A percentile compares a stretch with the other conserved stretches of the same genome.
Evolutionary conservation across 441 rosid genomes (phyloP).

Genomic region (Corymbia citriodora): DNA sequence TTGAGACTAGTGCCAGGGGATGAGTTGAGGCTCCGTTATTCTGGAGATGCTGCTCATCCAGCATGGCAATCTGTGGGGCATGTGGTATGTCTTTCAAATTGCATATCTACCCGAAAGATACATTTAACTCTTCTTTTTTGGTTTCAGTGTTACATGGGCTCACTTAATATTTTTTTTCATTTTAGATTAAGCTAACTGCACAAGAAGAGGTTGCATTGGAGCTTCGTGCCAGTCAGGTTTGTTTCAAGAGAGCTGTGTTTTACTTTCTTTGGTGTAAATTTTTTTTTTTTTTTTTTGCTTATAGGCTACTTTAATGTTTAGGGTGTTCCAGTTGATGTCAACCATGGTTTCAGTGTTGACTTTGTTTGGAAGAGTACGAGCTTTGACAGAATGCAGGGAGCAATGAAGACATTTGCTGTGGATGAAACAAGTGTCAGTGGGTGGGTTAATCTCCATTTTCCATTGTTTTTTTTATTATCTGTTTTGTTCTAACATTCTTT

Average conservation of each 20-base stretch:
- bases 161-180: not conserved
- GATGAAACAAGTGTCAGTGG: constrained; percentile 99
- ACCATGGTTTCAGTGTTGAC: constrained; percentile 96
- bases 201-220: constrained; percentile 99
- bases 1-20: constrained; percentile 96
- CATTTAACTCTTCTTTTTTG: not conserved
- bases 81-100: constrained; percentile 61
- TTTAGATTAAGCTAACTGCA: constrained; percentile 92
- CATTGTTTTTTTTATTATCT: not conserved
- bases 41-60: constrained; percentile 97
- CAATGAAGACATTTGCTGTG: constrained; percentile 98
- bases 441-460: constrained; percentile 41
- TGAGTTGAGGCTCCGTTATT: constrained; percentile 90
- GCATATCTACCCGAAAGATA: not conserved
- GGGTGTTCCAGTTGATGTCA: constrained; percentile 95
- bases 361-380: constrained; percentile 99
- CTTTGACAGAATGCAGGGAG: constrained; percentile 98
- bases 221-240: constrained; percentile 96
- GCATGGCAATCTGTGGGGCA: constrained; percentile 99
- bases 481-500: not conserved
- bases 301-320: constrained; percentile 22
- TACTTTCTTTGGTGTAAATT: not conserved
- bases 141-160: not conserved
- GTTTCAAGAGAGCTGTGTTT: constrained; percentile 6
- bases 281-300: not conserved